Evolutionary conservation across 805 yeast genomes (phyloP).

Genomic region (Yarrowia bubula): DNA sequence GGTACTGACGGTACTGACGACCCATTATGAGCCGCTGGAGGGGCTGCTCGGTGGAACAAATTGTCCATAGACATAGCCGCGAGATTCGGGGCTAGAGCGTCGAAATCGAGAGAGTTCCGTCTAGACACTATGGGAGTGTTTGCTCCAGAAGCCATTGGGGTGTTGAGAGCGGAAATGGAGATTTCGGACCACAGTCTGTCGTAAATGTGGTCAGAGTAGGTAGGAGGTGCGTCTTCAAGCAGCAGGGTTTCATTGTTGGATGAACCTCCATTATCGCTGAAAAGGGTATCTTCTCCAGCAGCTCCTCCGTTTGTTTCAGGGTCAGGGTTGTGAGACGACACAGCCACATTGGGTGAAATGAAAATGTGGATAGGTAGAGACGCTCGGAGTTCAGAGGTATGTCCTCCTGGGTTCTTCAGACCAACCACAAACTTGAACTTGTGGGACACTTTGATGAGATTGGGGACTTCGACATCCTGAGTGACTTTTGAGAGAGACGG

Average conservation of each 20-base stretch:
- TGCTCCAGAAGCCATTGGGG: constrained; percentile 43
- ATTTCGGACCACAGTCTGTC: constrained; percentile 74
- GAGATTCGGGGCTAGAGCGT: neutral
- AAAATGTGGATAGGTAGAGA: constrained; percentile 77
- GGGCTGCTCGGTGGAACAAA: neutral
- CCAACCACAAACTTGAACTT: constrained; percentile 79
- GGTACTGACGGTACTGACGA: constrained; percentile 1
- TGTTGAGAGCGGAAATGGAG: constrained; percentile 41
- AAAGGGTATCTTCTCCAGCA: neutral
- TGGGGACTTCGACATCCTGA: constrained; percentile 77
- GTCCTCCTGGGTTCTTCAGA: constrained; percentile 84
- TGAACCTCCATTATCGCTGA: constrained; percentile 14
- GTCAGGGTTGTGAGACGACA: constrained; percentile 8
- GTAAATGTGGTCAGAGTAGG: constrained; percentile 72
- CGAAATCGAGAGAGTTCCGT: constrained; percentile 39
- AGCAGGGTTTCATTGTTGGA: constrained; percentile 16
- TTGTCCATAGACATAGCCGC: constrained; percentile 7
- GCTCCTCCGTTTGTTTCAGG: constrained; percentile 24
- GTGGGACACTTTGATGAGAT: constrained; percentile 79
- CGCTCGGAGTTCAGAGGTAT: constrained; percentile 86
- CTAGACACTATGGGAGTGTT: constrained; percentile 42
- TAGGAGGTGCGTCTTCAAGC: constrained; percentile 66
- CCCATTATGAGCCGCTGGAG: neutral
- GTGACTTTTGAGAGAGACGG: constrained; percentile 70
- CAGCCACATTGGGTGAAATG: constrained; percentile 40